phyloP scores from a whole-genome alignment of 306 rosid genomes.

The Styphnolobium japonicum region DNA sequence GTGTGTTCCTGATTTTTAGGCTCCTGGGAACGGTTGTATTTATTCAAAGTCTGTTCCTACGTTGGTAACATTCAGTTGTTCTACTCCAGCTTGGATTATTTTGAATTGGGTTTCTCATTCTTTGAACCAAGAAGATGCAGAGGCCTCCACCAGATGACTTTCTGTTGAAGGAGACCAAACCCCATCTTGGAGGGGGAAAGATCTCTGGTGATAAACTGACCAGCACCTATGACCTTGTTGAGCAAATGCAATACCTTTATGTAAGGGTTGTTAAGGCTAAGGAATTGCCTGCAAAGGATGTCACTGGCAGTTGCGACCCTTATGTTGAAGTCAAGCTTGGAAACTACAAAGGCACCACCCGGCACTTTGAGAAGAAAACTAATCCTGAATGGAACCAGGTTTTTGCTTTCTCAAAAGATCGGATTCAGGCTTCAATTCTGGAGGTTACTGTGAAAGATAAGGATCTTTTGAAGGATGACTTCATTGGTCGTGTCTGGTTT shows the following conservation, averaged over 20 bases:
- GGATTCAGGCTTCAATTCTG: slow-evolving; percentile 78
- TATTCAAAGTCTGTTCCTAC: slow-evolving; percentile 31
- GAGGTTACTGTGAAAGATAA: slow-evolving; percentile 93
- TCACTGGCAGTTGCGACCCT: slow-evolving; percentile 93
- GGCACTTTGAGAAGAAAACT: slow-evolving; percentile 90
- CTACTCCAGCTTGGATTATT: slow-evolving; percentile 19
- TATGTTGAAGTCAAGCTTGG: slow-evolving; percentile 88
- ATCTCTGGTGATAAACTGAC: slow-evolving; percentile 83
- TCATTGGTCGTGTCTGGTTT: slow-evolving; percentile 71
- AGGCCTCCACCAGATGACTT: slow-evolving; percentile 91
- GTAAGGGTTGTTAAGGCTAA: slow-evolving; percentile 90
- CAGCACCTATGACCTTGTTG: slow-evolving; percentile 95
- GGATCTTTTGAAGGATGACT: slow-evolving; percentile 87
- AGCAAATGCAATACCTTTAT: slow-evolving; percentile 99
- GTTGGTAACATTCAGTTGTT: slow-evolving; percentile 19
- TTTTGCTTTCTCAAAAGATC: slow-evolving; percentile 85
- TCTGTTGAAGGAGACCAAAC: slow-evolving; percentile 90
- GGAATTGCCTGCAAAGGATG: slow-evolving; percentile 83
- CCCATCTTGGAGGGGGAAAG: slow-evolving; percentile 97
- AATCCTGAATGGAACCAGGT: slow-evolving; percentile 97
- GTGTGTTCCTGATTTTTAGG: slow-evolving; percentile 58
- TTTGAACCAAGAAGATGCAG: slow-evolving; percentile 65
- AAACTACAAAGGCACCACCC: slow-evolving; percentile 88
- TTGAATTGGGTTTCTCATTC: slow-evolving; percentile 25
- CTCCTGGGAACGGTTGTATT: slow-evolving; percentile 42